A percentile compares a stretch with the other conserved stretches of the same genome.
phyloP scores from a whole-genome alignment of 139 green algal genomes.

The Zygnema cylindricum region DNA sequence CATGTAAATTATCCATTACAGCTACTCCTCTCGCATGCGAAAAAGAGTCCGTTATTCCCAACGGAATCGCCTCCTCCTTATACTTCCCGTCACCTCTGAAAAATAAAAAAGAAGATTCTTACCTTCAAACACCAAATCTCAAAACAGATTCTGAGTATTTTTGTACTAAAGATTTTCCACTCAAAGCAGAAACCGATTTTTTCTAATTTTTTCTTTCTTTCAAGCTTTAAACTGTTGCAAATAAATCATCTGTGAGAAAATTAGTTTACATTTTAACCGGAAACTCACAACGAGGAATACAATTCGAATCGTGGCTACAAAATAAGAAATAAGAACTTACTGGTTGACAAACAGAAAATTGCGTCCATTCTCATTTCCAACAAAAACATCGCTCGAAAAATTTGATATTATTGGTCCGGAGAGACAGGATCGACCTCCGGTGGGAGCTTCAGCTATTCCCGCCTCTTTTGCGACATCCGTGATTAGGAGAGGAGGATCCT shows the following conservation, averaged over 20 bases:
- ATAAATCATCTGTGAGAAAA: no score
- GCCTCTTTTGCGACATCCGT: conserved; percentile 15
- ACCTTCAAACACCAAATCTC: no score
- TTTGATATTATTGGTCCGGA: not conserved
- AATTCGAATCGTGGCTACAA: no score
- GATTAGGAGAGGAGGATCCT: not conserved
- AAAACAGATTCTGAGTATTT: no score
- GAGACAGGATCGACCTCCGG: conserved; percentile 10
- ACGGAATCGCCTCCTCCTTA: not conserved
- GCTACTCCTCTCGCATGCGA: conserved; percentile 28
- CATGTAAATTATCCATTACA: conserved; percentile 30
- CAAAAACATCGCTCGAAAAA: conserved; percentile 29
- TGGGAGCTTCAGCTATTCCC: not conserved
- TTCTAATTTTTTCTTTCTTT: no score
- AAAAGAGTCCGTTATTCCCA: not conserved
- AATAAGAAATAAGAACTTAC: no score
- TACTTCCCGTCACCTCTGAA: not conserved
- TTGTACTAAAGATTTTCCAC: no score
- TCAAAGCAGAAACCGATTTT: no score
- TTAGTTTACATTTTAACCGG: no score
- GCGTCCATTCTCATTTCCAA: conserved; percentile 52
- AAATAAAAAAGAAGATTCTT: no score
- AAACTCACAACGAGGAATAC: no score
- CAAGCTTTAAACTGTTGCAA: no score
- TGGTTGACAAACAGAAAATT: conserved; percentile 60